Base-by-base conservation (phyloP, 78 protist species). In the Paratrimastix pyriformis region DNA sequence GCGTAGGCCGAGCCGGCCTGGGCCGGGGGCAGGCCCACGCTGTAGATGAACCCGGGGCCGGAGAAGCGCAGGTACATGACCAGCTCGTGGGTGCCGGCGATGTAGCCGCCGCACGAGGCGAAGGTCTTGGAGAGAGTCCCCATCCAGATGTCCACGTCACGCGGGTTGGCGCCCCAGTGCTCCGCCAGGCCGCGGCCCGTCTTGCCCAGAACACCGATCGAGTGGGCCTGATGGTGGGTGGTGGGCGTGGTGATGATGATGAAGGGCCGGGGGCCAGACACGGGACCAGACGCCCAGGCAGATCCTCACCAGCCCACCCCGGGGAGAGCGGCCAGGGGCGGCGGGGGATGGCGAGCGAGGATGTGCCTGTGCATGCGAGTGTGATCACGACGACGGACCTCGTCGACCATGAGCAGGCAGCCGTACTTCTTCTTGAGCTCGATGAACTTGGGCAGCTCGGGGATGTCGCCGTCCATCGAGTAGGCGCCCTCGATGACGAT, bases 111-210 rank as follows among this genome's bases (percentile, higher is more conserved):
- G 21, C 33, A 30, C 45, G 69, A 65, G 24, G 65, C 69, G 21
- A 65, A 65, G n/a, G 69, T 26, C 40, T 65, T 65, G 18, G 69
- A 40, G 45, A 65, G 45, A 26, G 69, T 65, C 29, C 69, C 69
- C 69, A 65, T 65, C 45, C 33, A 65, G 29, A 65, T 29, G 40
- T 65, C 69, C 18, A 65, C 69, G 21, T 65, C 69, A 29, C 35
- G 21, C 18, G 69, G 69, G 69, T 65, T 24, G 33, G 21, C 21
- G 45, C 45, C 45, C 35, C 18, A 65, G 40, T 65, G 45, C 33
- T 65, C 69, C 40, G 29, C 69, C 18, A 65, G 21, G 21, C 69
- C 69, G 18, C 69, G 18, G 21, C 69, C 45, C 21, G 65, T 65
- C 40, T 65, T 38, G 69, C 69, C 69, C 33, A 65, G 18, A 18